These are phyloP conservation scores for Pyrenula massariospora DNA, from an alignment of 495 filamentous ascomycete genomes.

Conservation along the genomic window DNA sequence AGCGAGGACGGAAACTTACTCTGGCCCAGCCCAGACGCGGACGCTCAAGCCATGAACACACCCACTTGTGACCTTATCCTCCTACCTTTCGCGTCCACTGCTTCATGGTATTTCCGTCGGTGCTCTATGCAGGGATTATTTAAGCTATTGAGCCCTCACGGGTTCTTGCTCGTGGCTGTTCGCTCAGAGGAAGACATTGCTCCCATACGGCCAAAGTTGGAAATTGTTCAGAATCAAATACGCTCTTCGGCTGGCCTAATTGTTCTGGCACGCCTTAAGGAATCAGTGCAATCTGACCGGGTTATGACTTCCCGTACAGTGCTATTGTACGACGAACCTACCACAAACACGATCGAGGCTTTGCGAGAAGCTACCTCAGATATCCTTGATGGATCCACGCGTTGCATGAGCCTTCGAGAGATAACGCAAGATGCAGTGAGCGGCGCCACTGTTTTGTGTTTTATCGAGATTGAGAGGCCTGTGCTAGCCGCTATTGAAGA, in stretches of 20 bases:
- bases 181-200: background rate
- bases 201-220: too few species aligned
- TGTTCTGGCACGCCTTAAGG: background rate
- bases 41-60: background rate
- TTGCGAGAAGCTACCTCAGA: background rate
- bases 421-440: background rate
- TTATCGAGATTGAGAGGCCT: slow-evolving; percentile 12
- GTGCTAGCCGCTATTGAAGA: slow-evolving; percentile 17
- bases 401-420: background rate
- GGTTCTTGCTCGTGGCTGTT: background rate
- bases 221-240: too few species aligned
- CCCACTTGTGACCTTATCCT: background rate
- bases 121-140: too few species aligned
- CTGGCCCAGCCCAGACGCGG: background rate
- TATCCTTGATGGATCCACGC: background rate
- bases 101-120: too few species aligned
- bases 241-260: background rate
- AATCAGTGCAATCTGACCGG: background rate
- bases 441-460: slow-evolving; percentile 2
- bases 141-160: background rate
- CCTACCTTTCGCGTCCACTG: background rate
- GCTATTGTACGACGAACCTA: background rate
- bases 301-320: too few species aligned
- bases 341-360: background rate
- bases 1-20: background rate